Evolutionary conservation across 116 monocot genomes (phyloP), one percentile per base, ranked within the genome.

Genomic region (Thalassia testudinum): DNA sequence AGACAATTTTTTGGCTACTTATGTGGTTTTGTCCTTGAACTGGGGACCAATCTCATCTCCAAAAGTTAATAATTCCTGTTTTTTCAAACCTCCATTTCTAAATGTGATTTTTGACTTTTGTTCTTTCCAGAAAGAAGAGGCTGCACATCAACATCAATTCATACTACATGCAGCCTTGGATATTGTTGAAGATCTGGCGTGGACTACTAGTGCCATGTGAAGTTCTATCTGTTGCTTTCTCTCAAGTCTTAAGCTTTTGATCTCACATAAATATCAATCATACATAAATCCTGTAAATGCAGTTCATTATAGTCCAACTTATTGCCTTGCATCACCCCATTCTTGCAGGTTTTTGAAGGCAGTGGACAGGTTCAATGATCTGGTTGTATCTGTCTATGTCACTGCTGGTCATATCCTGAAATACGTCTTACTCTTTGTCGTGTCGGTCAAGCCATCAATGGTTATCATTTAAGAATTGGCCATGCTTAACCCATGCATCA

Each of bases 351-450:
- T 97, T 59, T 64, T 97, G 61, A 89, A 79, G 76, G 57, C 89
- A 19, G 72, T 88, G 49, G 97, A 97, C 63, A 76, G 88, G 68
- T 97, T 85, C 75, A 85, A 85, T 54, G 97, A 97, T 62, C 69
- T 97, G 57, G 75, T 79, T 22, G 95, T 82, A 26, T 97, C 89
- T 63, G 89, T 97, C 0, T 89, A 97, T 75, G 97, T 97, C 17
- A 97, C 97, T 66, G 97, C 97, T 67, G 97, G 82, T 82, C 97
- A 97, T 97, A 97, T 97, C 97, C 95, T 88, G 48, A 15, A 23
- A 21, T 40, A 23, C 37, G 13, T 13, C 2, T 5, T 34, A 10
- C 10, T 34, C 30, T 34, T 34, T 34, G 10, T 34, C 10, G 3
- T 34, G 6, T 34, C 30, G 30, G 30, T 34, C 10, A 34, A 34